Evolutionary conservation across 2,329 filamentous ascomycete genomes (phyloP), one percentile per base, ranked within the genome.

Genomic region (Tympanopsis confertula): DNA sequence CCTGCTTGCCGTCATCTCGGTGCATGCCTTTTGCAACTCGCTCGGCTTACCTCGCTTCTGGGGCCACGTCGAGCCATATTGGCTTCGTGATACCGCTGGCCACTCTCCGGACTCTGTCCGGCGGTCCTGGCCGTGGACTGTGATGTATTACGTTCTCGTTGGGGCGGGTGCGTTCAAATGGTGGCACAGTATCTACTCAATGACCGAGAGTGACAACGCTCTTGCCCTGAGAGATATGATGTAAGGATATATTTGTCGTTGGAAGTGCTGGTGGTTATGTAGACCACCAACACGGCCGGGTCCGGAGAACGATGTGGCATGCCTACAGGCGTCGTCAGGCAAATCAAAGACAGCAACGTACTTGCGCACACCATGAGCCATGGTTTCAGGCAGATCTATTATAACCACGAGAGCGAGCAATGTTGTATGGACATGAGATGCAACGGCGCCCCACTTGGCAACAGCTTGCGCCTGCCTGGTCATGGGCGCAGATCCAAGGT

Each of bases 21-120:
- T 85, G 4, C 91, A 98, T 53, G 71, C 76, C 7, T 91, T 96
- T 54, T 98, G 91, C 63, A 98, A 98, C 54, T 83, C 74, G 64
- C 84, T 88, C 71, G 91, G 91, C 5, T 63, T 96, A 36, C 91
- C 91, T 17, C 73, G 87, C 5, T 61, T 96, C 41, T 94, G 84
- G 78, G 89, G 91, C 1, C 66, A 73, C 5, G 74, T 95, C 3
- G 73, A 79, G 48, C 72, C 64, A 13, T 44, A 36, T n/a, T 49
- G 40, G 22, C 48, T 35, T 47, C 29, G 45, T 37, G 17, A 44
- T 46, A 20, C 48, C 47, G 12, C 40, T 14, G 28, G 28, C 10
- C 19, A 19, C 24, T 7, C 32, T 53, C 35, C 40, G 36, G 20
- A 43, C 42, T 28, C 50, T 67, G 48, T 60, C 58, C 17, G 50